Conservation (phyloP, 2,329 filamentous ascomycete genomes). For the Microsporum canis region DNA sequence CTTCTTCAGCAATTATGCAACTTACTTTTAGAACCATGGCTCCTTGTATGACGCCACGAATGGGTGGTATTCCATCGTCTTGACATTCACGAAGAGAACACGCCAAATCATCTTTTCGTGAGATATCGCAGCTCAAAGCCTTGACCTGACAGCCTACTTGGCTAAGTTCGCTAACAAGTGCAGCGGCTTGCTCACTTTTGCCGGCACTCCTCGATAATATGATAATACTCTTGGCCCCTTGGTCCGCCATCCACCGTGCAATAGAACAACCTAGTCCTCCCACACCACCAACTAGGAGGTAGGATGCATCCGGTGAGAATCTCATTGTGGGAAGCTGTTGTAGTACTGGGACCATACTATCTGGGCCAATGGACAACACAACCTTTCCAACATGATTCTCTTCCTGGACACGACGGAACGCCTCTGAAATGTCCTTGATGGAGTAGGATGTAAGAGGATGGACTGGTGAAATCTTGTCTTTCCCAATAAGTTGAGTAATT, state of each 20-base stretch:
- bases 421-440: slow-evolving; percentile 12
- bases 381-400: slow-evolving; percentile 31
- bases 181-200: slow-evolving; percentile 6
- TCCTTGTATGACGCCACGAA: slow-evolving; percentile 8
- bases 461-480: slow-evolving; percentile 18
- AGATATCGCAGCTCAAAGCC: slow-evolving; percentile 3
- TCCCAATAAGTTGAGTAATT: slow-evolving; percentile 22
- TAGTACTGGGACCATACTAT: neutral
- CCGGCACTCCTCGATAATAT: slow-evolving; percentile 21
- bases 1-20: neutral
- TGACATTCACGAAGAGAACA: slow-evolving; percentile 11
- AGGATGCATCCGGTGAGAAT: slow-evolving; percentile 9
- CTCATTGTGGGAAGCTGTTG: neutral
- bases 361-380: slow-evolving; percentile 17
- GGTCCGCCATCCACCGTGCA: slow-evolving; percentile 10
- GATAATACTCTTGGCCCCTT: slow-evolving; percentile 23
- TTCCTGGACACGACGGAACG: slow-evolving; percentile 21
- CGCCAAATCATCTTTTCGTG: neutral
- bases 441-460: slow-evolving; percentile 13
- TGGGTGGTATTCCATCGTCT: neutral
- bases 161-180: neutral
- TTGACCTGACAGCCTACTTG: slow-evolving; percentile 11
- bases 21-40: slow-evolving; percentile 9
- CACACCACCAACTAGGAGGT: slow-evolving; percentile 14
- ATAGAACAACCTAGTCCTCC: slow-evolving; percentile 10